Conservation (phyloP, 2,329 filamentous ascomycete species). For the Alternaria conjuncta region DNA sequence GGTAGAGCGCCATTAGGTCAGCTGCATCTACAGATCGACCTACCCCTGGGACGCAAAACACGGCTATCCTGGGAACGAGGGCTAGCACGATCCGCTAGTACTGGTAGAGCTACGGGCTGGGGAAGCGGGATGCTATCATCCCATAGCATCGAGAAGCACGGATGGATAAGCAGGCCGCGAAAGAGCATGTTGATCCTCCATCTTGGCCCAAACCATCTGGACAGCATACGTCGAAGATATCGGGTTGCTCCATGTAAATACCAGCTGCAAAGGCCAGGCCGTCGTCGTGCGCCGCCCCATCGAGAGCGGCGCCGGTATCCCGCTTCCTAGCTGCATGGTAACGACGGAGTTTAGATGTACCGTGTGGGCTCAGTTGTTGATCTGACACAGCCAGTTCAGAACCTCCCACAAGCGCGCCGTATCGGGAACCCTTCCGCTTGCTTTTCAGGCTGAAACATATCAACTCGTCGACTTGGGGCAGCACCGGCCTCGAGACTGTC, state of each 20-base stretch:
- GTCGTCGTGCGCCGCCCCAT: neutral
- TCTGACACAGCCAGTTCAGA: slow-evolving; percentile 4
- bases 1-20: neutral
- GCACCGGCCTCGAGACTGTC: neutral
- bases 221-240: neutral
- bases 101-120: slow-evolving; percentile 8
- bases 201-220: neutral
- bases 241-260: neutral
- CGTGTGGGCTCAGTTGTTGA: slow-evolving; percentile 3
- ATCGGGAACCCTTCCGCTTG: slow-evolving; percentile 8
- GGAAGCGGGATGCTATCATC: slow-evolving; percentile 8
- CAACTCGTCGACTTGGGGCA: slow-evolving; percentile 1
- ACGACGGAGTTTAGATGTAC: slow-evolving; percentile 6
- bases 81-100: neutral
- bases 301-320: slow-evolving; percentile 10
- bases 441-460: slow-evolving; percentile 12
- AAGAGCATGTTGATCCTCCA: neutral
- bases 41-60: neutral
- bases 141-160: neutral
- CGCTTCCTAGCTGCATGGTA: slow-evolving; percentile 11
- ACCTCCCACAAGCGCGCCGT: slow-evolving; percentile 6
- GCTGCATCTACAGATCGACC: neutral
- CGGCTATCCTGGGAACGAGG: neutral
- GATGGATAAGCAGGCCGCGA: slow-evolving; percentile 1
- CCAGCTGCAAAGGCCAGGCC: neutral